These are phyloP conservation scores for Pythium folliculosum DNA, from an alignment of 352 stramenopile genomes.

Conservation along the genomic window DNA sequence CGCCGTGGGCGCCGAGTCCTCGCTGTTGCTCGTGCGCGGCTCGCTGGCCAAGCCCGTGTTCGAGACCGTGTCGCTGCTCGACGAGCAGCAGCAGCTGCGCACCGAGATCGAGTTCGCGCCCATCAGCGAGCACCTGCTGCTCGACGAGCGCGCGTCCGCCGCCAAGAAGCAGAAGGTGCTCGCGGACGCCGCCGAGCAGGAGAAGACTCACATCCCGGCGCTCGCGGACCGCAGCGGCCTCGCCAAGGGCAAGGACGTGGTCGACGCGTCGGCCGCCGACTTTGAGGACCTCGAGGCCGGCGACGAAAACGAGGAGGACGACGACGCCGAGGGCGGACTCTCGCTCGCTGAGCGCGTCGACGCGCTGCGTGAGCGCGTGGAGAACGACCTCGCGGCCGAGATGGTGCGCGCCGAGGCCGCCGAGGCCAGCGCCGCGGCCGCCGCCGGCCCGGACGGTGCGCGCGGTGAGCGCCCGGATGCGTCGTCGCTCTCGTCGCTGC, in stretches of 20 bases:
- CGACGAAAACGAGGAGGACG: slow-evolving; percentile 43
- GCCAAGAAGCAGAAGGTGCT: slow-evolving; percentile 70
- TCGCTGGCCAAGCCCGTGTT: slow-evolving; percentile 80
- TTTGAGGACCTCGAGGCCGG: slow-evolving; percentile 57
- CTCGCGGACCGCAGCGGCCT: slow-evolving; percentile 67
- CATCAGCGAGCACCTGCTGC: slow-evolving; percentile 68
- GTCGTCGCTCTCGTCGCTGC: slow-evolving; percentile 77
- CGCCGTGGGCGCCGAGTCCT: slow-evolving; percentile 25
- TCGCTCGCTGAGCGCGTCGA: slow-evolving; percentile 80
- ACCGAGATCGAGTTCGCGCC: slow-evolving; percentile 51
- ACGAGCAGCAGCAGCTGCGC: slow-evolving; percentile 66
- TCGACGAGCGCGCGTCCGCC: slow-evolving; percentile 42
- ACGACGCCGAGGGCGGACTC: slow-evolving; percentile 58
- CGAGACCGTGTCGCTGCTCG: slow-evolving; percentile 58
- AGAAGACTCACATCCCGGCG: slow-evolving; percentile 73
- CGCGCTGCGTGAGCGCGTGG: slow-evolving; percentile 71
- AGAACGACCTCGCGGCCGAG: slow-evolving; percentile 66
- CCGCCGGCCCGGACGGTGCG: slow-evolving; percentile 32
- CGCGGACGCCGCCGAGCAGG: slow-evolving; percentile 36
- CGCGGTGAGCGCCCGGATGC: slow-evolving; percentile 64
- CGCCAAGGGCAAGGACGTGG: slow-evolving; percentile 55
- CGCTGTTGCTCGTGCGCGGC: slow-evolving; percentile 65
- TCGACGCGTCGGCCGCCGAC: slow-evolving; percentile 51
- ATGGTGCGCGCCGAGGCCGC: slow-evolving; percentile 50
- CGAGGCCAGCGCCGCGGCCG: slow-evolving; percentile 35